Evolutionary conservation across 1,284 basidiomycete genomes (phyloP).

Genomic region (Cutaneotrichosporon dermatis): DNA sequence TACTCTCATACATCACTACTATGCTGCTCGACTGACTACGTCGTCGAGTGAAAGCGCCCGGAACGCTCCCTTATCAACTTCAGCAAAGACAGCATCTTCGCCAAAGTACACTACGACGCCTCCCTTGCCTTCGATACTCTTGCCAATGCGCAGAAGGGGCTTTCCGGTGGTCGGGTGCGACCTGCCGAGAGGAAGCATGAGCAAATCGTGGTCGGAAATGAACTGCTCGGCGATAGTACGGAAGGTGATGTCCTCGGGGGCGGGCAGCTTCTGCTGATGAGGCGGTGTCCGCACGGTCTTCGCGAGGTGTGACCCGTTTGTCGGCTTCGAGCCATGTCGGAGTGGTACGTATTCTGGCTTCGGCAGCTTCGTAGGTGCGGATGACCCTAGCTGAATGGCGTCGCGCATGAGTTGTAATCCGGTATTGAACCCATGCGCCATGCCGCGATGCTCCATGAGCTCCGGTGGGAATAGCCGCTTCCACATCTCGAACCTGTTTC

Average conservation of each 20-base stretch:
- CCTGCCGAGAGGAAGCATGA: conserved; percentile 79
- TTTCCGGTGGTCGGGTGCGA: conserved; percentile 77
- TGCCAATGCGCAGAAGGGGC: conserved; percentile 77
- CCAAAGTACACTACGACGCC: conserved; percentile 67
- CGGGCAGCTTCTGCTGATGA: neutral
- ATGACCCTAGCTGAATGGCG: conserved; percentile 74
- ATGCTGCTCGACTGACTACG: conserved; percentile 16
- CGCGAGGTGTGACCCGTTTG: neutral
- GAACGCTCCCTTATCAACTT: conserved; percentile 38
- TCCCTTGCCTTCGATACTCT: conserved; percentile 70
- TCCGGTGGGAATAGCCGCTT: conserved; percentile 69
- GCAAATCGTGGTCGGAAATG: conserved; percentile 72
- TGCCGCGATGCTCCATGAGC: conserved; percentile 60
- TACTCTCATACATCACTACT: too few species aligned
- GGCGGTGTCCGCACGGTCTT: neutral
- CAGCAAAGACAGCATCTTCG: conserved; percentile 45
- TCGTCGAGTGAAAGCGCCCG: conserved; percentile 46
- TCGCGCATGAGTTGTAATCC: conserved; percentile 89
- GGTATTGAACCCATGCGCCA: conserved; percentile 72
- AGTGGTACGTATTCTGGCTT: conserved; percentile 58
- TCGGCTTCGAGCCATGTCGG: neutral
- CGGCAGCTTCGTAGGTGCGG: conserved; percentile 62
- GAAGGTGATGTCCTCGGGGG: conserved; percentile 70
- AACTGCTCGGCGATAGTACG: conserved; percentile 82
- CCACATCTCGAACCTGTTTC: conserved; percentile 63